These are phyloP conservation scores for Dioscorea cayenensis DNA, from an alignment of 116 monocot species.

Conservation along the genomic window DNA sequence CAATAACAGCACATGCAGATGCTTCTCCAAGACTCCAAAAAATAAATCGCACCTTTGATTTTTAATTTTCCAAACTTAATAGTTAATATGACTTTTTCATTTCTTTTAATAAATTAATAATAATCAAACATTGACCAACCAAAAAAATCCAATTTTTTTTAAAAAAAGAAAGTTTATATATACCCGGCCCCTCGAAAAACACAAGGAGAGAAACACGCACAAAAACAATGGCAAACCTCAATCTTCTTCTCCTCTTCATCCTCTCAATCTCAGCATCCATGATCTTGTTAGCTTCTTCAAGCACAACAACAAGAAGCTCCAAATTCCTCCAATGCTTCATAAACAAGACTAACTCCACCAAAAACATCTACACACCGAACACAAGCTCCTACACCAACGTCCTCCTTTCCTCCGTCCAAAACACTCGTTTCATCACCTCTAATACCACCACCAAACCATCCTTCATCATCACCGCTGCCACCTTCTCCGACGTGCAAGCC, in stretches of 20 bases:
- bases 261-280: not conserved
- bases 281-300: not conserved
- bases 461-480: conserved; percentile 25
- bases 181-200: too few species aligned
- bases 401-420: conserved; percentile 30
- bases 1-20: too few species aligned
- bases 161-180: too few species aligned
- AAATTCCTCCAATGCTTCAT: conserved; percentile 4
- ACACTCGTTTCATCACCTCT: conserved; percentile 15
- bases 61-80: too few species aligned
- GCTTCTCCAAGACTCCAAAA: too few species aligned
- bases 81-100: too few species aligned
- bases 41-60: too few species aligned
- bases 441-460: conserved; percentile 15
- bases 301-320: not conserved
- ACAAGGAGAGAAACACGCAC: too few species aligned
- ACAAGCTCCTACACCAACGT: conserved; percentile 15
- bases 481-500: conserved; percentile 23
- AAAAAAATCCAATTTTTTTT: too few species aligned
- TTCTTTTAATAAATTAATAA: too few species aligned
- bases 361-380: conserved; percentile 2
- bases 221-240: too few species aligned
- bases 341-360: not conserved
- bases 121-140: too few species aligned
- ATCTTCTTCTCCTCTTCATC: not conserved